Base-by-base conservation (phyloP, 176 grass and related monocot genomes). In the Musa itinerans region DNA sequence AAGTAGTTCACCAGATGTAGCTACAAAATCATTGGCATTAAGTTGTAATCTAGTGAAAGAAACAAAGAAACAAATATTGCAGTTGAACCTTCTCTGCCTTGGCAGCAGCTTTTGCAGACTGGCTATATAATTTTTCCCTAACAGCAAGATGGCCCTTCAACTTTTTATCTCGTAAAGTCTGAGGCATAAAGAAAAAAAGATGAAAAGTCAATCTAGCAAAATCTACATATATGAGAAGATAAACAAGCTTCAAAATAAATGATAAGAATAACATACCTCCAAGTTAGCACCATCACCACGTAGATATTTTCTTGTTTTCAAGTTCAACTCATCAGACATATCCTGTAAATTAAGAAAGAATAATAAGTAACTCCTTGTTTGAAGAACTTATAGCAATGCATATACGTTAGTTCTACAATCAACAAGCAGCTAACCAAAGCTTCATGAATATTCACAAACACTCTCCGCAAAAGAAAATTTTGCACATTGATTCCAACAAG, bases 151-250 rank as follows among this genome's bases (percentile, higher is more conserved):
- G 86, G 2, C 86, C 85, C 83, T 83, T 90, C 73, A 98, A 62
- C 56, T 93, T 98, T 85, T 89, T 98, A 78, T 97, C 94, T 69
- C 68, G 11, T 78, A 97, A 55, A 54, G 20, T 27, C 90, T 97
- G 57, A 29, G 8, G 74, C 78, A 55, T 10, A 68, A 87, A 73
- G 13, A 66, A 70, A 79, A n/a, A 65, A 73, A 43, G 17, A 55
- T 15, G n/a, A 20, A 20, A 55, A 79, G 65, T 53, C 14, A 81
- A 58, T 52, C 61, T 56, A 86, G 68, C 56, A 11, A 20, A 25
- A 1, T 14, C 52, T 49, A 80, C 19, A 51, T 76, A 17, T 25
- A 1, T 54, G n/a, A 20, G 51, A 70, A 72, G 76, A 57, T 19
- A 34, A 78, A 61, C 10, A 10, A 65, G 59, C 0, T 23, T 51